Evolutionary conservation across 73 alveolate species (phyloP), one percentile per base, ranked within the genome.

Genomic region (Halteria grandinella): DNA sequence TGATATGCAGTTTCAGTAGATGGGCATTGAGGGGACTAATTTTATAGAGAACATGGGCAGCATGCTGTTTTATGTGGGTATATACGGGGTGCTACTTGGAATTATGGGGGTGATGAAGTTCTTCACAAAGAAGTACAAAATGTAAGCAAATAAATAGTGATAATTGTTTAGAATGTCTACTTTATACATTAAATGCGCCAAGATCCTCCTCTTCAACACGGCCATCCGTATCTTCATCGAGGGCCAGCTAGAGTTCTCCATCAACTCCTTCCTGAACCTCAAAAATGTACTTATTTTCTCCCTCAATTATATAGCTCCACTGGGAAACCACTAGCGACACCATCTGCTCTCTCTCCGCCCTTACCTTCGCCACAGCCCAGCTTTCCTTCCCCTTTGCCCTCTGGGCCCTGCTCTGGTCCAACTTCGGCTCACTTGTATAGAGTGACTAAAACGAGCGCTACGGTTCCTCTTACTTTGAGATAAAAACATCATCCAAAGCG

Each of bases 41-140:
- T 24, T 39, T 6, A 39, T 57, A 17, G 10, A 23, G 15, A 57
- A 57, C 36, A 17, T 57, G 20, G 73, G 73, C 3, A 57, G 73
- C 29, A 57, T 57, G 73, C 36, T 57, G n/a, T 8, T 57, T 14
- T 57, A 57, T 57, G 8, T 57, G 7, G 73, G 31, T 28, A 53
- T 50, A 3, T 15, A 33, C 7, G 73, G 31, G 3, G 51, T 39
- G 7, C 2, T 8, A 12, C 7, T 29, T 7, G 12, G n/a, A 14
- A 12, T 57, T 25, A 4, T 23, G 14, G 36, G 31, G 7, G 36
- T 57, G 2, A 25, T 57, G 20, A 57, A 57, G 21, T 14, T 57
- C 15, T 5, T 29, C 15, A 31, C 48, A 8, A 7, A 11, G 3
- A 3, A 31, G 12, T 57, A 15, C 29, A 3, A 5, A 28, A 4